phyloP scores from a whole-genome alignment of 148 eudicot genomes.

The Chenopodium quinoa region DNA sequence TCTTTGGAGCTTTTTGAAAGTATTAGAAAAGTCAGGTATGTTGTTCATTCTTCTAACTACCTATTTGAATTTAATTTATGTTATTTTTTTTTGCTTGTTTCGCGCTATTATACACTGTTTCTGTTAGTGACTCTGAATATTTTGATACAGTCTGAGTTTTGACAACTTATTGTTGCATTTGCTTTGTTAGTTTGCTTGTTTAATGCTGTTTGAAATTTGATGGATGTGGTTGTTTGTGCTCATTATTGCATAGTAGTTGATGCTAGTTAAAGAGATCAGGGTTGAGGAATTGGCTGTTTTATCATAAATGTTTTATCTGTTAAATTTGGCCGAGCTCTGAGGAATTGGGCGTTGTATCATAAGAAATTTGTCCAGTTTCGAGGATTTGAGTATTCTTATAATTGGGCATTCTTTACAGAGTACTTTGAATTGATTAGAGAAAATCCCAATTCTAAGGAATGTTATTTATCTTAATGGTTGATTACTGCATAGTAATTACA shows the following conservation, averaged over 20 bases:
- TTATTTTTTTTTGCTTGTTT: neutral
- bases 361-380: neutral
- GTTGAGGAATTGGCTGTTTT: neutral
- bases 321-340: neutral
- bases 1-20: slow-evolving; percentile 75
- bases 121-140: neutral
- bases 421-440: neutral
- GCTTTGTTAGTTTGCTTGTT: neutral
- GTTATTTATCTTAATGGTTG: neutral
- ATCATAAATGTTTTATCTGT: neutral
- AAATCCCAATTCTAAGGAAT: neutral
- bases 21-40: slow-evolving; percentile 71
- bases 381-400: neutral
- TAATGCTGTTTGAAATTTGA: neutral
- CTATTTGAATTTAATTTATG: too few species aligned
- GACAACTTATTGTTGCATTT: neutral
- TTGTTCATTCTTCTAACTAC: neutral
- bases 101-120: too few species aligned
- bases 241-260: neutral
- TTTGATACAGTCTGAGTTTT: neutral
- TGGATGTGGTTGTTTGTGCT: neutral
- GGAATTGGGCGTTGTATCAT: neutral
- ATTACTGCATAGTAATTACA: neutral
- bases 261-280: neutral
- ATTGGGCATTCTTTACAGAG: neutral